phyloP scores from a whole-genome alignment of 768 basidiomycete genomes.

The Cystobasidium onofrii region DNA sequence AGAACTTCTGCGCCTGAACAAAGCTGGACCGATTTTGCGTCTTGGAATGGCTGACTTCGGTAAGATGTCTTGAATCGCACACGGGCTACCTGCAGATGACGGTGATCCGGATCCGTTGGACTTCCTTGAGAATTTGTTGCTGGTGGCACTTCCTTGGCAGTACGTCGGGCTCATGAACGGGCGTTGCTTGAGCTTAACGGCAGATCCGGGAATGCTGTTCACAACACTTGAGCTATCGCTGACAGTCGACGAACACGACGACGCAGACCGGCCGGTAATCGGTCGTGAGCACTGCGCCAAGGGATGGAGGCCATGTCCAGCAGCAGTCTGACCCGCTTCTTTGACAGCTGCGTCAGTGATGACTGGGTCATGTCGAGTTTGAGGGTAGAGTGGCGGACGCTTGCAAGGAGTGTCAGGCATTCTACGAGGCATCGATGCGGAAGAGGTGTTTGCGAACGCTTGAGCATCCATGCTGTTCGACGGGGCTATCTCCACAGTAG shows the following conservation, averaged over 20 bases:
- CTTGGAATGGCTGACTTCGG: not conserved
- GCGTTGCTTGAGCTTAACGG: not conserved
- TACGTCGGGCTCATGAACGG: not conserved
- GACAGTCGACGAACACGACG: conserved; percentile 23
- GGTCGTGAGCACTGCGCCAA: conserved; percentile 17
- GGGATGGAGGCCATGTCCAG: not conserved
- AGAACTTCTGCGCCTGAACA: conserved; percentile 29
- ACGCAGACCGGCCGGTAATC: not conserved
- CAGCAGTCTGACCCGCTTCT: not conserved
- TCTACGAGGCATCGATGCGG: conserved; percentile 26
- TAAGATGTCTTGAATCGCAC: not conserved
- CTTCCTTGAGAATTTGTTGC: not conserved
- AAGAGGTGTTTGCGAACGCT: not conserved
- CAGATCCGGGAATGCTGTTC: conserved; percentile 26
- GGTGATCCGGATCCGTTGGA: not conserved
- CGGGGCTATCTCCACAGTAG: not conserved
- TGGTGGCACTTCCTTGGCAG: not conserved
- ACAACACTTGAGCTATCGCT: conserved; percentile 15
- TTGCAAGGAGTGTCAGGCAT: conserved; percentile 46
- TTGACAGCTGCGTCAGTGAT: too few species aligned
- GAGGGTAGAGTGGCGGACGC: conserved; percentile 1
- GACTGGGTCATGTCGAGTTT: not conserved
- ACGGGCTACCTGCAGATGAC: not conserved
- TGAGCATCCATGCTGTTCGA: not conserved
- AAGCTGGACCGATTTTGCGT: conserved; percentile 1